phyloP scores from a whole-genome alignment of 163 green algal genomes.

The Prototheca stagnorum region DNA sequence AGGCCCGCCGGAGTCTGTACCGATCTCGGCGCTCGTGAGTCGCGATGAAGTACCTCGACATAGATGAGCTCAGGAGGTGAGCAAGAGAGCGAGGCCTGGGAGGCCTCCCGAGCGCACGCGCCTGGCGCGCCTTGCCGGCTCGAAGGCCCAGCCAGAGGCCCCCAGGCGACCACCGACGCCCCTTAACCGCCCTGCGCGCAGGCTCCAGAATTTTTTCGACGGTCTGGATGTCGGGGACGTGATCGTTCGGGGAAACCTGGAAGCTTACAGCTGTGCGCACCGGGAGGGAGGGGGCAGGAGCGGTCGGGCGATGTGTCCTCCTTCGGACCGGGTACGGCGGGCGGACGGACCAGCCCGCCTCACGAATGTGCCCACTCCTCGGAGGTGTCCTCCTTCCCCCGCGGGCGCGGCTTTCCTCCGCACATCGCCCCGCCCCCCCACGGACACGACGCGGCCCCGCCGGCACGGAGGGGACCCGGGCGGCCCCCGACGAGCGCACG shows the following conservation, averaged over 20 bases:
- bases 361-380: too few relatives aligned
- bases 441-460: too few relatives aligned
- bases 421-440: too few relatives aligned
- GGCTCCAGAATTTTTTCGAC: slow-evolving; percentile 73
- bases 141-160: neutral
- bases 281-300: too few relatives aligned
- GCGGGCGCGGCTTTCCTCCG: too few relatives aligned
- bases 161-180: neutral
- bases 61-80: slow-evolving; percentile 36
- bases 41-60: slow-evolving; percentile 52
- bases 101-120: too few relatives aligned
- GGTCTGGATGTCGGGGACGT: slow-evolving; percentile 83
- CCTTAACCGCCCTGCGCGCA: slow-evolving; percentile 20
- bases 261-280: slow-evolving; percentile 88
- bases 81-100: neutral
- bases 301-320: too few relatives aligned
- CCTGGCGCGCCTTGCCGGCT: too few relatives aligned
- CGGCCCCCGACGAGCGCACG: too few relatives aligned
- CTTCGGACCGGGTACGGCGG: too few relatives aligned
- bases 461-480: too few relatives aligned
- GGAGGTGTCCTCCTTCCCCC: neutral
- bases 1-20: neutral
- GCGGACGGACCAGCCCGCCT: too few relatives aligned
- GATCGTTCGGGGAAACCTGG: slow-evolving; percentile 69
- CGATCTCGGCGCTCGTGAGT: neutral